Conservation (phyloP, 176 grass and related monocot genomes). For the Rhynchospora breviuscula region DNA sequence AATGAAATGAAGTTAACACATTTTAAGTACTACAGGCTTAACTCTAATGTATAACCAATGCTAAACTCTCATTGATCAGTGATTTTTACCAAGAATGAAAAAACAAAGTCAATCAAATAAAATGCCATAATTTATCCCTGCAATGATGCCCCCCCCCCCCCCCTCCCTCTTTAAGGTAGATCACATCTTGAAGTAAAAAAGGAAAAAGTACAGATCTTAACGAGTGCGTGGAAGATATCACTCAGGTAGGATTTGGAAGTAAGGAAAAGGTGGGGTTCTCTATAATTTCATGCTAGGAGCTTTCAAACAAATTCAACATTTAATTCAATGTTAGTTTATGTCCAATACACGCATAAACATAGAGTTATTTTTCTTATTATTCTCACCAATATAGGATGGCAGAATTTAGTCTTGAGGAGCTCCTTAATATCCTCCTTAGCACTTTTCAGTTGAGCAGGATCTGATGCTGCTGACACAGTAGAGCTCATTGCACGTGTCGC, state of each 20-base stretch:
- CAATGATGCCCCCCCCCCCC: background rate
- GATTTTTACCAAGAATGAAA: background rate
- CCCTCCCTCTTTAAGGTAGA: background rate
- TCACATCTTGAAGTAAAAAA: background rate
- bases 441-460: constrained; percentile 32
- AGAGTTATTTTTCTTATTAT: background rate
- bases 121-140: background rate
- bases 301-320: constrained; percentile 12
- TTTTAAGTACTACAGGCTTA: background rate
- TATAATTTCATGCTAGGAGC: background rate
- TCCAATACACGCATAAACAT: background rate
- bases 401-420: constrained; percentile 55
- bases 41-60: background rate
- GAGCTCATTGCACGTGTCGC: constrained; percentile 23
- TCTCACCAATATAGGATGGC: constrained; percentile 76
- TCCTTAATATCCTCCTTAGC: constrained; percentile 65
- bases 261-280: background rate
- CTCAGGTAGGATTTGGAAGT: background rate
- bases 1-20: background rate
- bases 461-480: constrained; percentile 11
- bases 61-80: background rate
- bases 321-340: background rate
- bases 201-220: background rate
- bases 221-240: background rate
- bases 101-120: background rate